Percentiles rank a stretch among this genome's conserved stretches.
Evolutionary conservation across 2,329 filamentous ascomycete species (phyloP).

Genomic region (Dichotomopilus funicola): DNA sequence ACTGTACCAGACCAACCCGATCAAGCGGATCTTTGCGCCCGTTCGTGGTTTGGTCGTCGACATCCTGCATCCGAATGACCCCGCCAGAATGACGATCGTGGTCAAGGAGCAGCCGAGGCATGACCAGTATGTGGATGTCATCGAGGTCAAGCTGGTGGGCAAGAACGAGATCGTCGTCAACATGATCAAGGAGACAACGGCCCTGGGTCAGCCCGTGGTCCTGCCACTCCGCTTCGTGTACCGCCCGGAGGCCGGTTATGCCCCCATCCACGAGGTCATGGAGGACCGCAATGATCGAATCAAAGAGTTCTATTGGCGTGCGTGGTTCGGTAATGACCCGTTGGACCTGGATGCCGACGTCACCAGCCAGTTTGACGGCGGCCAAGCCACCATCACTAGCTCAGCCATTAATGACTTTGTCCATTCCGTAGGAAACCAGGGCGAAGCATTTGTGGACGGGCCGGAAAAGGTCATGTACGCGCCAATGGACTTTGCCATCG

Average conservation of each 20-base stretch:
- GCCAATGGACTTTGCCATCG: slow-evolving; percentile 98
- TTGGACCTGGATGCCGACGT: slow-evolving; percentile 80
- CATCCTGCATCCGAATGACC: slow-evolving; percentile 73
- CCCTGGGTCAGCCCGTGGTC: slow-evolving; percentile 72
- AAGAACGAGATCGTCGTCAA: slow-evolving; percentile 79
- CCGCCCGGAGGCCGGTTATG: slow-evolving; percentile 90
- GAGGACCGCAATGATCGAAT: slow-evolving; percentile 91
- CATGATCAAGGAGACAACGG: slow-evolving; percentile 89
- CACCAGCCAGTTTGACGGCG: slow-evolving; percentile 84
- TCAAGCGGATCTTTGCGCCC: slow-evolving; percentile 85
- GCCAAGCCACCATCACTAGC: slow-evolving; percentile 75
- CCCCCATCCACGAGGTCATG: slow-evolving; percentile 98
- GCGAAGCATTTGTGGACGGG: slow-evolving; percentile 92
- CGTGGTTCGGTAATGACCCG: slow-evolving; percentile 88
- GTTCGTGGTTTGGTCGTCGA: slow-evolving; percentile 83
- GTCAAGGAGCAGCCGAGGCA: slow-evolving; percentile 83
- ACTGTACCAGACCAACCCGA: slow-evolving; percentile 95
- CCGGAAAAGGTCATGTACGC: slow-evolving; percentile 91
- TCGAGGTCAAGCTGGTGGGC: slow-evolving; percentile 71
- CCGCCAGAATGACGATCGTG: slow-evolving; percentile 73
- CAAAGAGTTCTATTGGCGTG: slow-evolving; percentile 98
- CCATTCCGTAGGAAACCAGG: slow-evolving; percentile 96
- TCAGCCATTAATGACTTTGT: slow-evolving; percentile 98
- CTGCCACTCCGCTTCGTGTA: slow-evolving; percentile 86
- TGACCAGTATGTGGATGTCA: slow-evolving; percentile 80